Evolutionary conservation across 371 early-diverging fungal species (phyloP), one percentile per base, ranked within the genome.

Genomic region (Enterocytospora artemiae): DNA sequence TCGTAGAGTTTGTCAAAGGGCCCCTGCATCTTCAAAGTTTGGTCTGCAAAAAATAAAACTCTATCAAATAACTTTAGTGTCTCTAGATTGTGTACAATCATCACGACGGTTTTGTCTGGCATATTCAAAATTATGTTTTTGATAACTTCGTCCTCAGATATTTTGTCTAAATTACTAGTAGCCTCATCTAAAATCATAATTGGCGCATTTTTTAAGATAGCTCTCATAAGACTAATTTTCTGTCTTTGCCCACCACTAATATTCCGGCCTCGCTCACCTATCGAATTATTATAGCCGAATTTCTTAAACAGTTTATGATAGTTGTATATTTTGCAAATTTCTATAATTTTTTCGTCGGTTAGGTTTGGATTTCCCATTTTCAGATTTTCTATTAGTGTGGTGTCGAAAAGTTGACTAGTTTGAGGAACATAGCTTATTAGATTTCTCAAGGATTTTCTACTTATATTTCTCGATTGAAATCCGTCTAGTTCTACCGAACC

Each of bases 71-170:
- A 72, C 31, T 81, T 73, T 52, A 88, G 84, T 7, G 85, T 85
- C 5, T 82, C 80, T 36, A 93, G 75, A 25, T 93, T 85, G 75
- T 92, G 92, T 0, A 92, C 91, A 71, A 93, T 86, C 2, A 89
- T 85, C 50, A 96, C 83, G 1, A 85, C 85, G 1, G 87, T 87
- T 44, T 85, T 81, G 33, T 82, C 83, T 20, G 78, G 65, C 82
- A 84, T 83, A 33, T 84, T 62, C 27, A 73, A 79, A 67, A 88
- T 87, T 32, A 93, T 74, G 0, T 89, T 91, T 39, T 82, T 82
- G 69, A 92, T 89, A 2, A 95, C 88, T 20, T 87, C 72, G 60
- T 83, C 84, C 75, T 96, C 95, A 33, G 86, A 84, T 68, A 87
- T 84, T 3, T 82, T 59, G 68, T 85, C 85, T 79, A 81, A 27